Conservation (phyloP, 495 filamentous ascomycete genomes). For the Endocarpon pusillum region DNA sequence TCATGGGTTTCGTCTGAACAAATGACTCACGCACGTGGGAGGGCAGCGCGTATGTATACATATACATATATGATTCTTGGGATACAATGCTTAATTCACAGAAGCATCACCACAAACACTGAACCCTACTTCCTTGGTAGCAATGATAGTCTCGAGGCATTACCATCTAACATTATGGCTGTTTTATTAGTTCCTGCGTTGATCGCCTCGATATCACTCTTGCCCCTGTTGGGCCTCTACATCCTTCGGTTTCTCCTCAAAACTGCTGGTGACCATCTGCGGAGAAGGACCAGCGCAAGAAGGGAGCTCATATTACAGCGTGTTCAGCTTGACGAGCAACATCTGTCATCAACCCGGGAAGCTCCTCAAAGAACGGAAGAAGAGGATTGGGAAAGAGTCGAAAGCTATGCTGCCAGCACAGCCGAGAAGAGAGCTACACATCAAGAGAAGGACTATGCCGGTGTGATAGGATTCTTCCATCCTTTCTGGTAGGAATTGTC, state of each 20-base stretch:
- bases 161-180: too few species aligned
- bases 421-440: constrained; percentile 34
- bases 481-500: constrained; percentile 69
- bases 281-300: constrained; percentile 47
- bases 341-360: constrained; percentile 10
- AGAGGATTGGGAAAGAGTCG: constrained; percentile 63
- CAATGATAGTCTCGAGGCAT: too few species aligned
- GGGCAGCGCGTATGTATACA: too few species aligned
- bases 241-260: constrained; percentile 24
- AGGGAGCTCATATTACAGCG: constrained; percentile 42
- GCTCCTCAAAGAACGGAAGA: constrained; percentile 28
- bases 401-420: constrained; percentile 32
- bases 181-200: too few species aligned
- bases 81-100: too few species aligned
- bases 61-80: too few species aligned
- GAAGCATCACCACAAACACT: too few species aligned
- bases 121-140: too few species aligned
- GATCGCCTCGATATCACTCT: constrained; percentile 19
- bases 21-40: too few species aligned
- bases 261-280: constrained; percentile 45
- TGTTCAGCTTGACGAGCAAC: constrained; percentile 39
- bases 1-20: too few species aligned
- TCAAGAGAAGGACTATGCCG: constrained; percentile 47
- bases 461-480: constrained; percentile 89
- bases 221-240: constrained; percentile 21